Conservation (phyloP, 768 basidiomycete species). For the Neoboletus subvelutipes region DNA sequence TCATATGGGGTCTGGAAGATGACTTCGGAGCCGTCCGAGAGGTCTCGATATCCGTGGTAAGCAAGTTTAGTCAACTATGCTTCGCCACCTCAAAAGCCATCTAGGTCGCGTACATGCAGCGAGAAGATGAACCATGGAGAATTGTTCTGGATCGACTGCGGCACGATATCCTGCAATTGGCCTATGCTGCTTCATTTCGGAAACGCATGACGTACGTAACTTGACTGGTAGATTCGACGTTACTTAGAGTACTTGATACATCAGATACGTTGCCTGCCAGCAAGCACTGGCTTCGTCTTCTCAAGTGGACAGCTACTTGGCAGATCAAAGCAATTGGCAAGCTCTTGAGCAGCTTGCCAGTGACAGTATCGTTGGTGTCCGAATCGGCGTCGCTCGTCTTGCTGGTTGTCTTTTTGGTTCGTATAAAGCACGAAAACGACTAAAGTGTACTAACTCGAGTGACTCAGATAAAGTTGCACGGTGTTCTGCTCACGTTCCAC, state of each 20-base stretch:
- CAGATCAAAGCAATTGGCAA: constrained; percentile 47
- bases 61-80: constrained; percentile 29
- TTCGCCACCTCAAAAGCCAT: constrained; percentile 17
- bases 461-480: constrained; percentile 16
- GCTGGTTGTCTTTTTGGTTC: constrained; percentile 55
- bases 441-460: constrained; percentile 5
- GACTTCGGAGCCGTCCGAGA: constrained; percentile 83
- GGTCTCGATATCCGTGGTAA: constrained; percentile 62
- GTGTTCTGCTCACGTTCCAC: constrained; percentile 28
- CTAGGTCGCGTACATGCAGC: constrained; percentile 51
- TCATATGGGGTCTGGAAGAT: constrained; percentile 68
- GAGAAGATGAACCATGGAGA: constrained; percentile 36
- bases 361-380: constrained; percentile 79
- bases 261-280: constrained; percentile 73
- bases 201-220: constrained; percentile 69
- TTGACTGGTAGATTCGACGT: constrained; percentile 8
- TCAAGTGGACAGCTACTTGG: constrained; percentile 37
- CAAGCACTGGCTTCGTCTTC: constrained; percentile 50
- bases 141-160: constrained; percentile 39
- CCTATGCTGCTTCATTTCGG: constrained; percentile 49
- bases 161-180: constrained; percentile 43
- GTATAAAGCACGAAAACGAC: constrained; percentile 23
- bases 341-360: constrained; percentile 54
- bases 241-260: constrained; percentile 14
- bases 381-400: constrained; percentile 82